Evolutionary conservation across 805 yeast genomes (phyloP), one percentile per base, ranked within the genome.

Genomic region (Sugiyamaella valdiviana): DNA sequence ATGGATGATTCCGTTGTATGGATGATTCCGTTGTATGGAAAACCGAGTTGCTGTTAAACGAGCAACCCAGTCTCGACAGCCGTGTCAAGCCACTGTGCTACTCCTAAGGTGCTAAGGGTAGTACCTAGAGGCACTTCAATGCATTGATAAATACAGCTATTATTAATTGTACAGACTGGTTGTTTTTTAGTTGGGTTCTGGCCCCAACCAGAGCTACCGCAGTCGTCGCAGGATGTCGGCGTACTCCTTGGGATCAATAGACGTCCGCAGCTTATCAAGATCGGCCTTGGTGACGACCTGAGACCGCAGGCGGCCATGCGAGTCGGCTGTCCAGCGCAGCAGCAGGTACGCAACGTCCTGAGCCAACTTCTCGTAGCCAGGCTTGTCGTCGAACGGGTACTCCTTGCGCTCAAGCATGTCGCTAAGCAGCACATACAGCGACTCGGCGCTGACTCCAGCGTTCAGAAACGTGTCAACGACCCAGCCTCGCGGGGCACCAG

Each of bases 401-500:
- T 61, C 64, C 19, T 53, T 46, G 19, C 64, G 56, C 41, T 57
- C 64, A 35, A 65, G 48, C 45, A 67, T 39, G 26, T 59, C 63
- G 19, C 53, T 48, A 41, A 64, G 56, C n/a, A 61, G 45, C 14
- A 49, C 49, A 51, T 56, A 58, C 12, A 68, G 48, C 29, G 56
- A 48, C 39, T 59, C 66, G 20, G 23, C 50, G 15, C 57, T 44
- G 24, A 65, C 62, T 6, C 71, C 70, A 2, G 70, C 69, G 9
- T 57, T 57, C 17, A 60, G 46, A 41, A 69, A 61, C 4, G 72
- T 63, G 39, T 68, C 69, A 6, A 65, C 63, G 36, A 68, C 62
- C 72, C 72, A 69, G 23, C 70, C 69, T 2, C 49, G 47, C 0
- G 57, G 82, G 58, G 62, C 75, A 58, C 51, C 60, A 45, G 71